Percentiles rank a stretch among this genome's conserved stretches.
phyloP scores from a whole-genome alignment of 208 protist species.

The Trypanosomatidae sp. region DNA sequence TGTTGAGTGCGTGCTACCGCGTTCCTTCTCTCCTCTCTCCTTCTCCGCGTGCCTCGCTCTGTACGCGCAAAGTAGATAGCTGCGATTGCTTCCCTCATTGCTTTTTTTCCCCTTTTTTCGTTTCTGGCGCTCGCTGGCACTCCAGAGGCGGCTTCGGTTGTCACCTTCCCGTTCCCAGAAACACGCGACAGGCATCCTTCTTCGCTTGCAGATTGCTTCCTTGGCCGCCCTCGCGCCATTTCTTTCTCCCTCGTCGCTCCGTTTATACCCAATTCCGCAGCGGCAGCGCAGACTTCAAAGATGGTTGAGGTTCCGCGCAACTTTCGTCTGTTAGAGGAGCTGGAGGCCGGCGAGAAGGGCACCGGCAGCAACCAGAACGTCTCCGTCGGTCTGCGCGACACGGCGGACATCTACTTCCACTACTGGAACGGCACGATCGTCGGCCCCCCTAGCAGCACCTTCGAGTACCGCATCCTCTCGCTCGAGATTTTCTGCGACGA shows the following conservation, averaged over 20 bases:
- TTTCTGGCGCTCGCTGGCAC: too few species aligned
- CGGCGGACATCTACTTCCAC: slow-evolving; percentile 89
- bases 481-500: slow-evolving; percentile 90
- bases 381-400: slow-evolving; percentile 87
- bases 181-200: too few species aligned
- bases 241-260: too few species aligned
- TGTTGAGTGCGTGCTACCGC: background rate
- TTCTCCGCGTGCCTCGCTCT: background rate
- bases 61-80: too few species aligned
- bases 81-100: background rate
- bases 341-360: slow-evolving; percentile 92
- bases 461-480: slow-evolving; percentile 90
- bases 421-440: slow-evolving; percentile 93
- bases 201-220: too few species aligned
- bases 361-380: slow-evolving; percentile 87
- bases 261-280: too few species aligned
- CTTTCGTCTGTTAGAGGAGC: slow-evolving; percentile 88
- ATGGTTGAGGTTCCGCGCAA: slow-evolving; percentile 93
- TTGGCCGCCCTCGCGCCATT: too few species aligned
- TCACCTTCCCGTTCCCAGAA: too few species aligned
- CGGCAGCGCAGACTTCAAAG: too few species aligned
- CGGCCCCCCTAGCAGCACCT: slow-evolving; percentile 82
- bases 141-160: too few species aligned
- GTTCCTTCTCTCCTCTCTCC: background rate
- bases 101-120: too few species aligned